Percentiles rank a stretch among this genome's conserved stretches.
These are phyloP conservation scores for Penicillium psychrofluorescens DNA, from an alignment of 495 filamentous ascomycete species.

Conservation along the genomic window DNA sequence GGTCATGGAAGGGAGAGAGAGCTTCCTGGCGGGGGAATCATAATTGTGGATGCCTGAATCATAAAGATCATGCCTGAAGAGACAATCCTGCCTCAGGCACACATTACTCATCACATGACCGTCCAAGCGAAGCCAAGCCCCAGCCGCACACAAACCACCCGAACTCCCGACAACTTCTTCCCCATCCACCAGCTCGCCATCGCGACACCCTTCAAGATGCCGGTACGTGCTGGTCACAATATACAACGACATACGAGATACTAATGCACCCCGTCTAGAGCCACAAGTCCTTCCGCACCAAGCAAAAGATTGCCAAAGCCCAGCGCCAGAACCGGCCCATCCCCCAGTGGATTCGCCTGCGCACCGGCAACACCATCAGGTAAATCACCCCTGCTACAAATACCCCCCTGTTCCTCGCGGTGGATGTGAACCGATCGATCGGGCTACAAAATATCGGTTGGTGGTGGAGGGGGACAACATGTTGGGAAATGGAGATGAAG, in stretches of 20 bases:
- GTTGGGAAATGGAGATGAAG: not conserved
- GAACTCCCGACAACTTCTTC: slow-evolving; percentile 31
- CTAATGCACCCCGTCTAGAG: slow-evolving; percentile 46
- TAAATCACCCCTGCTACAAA: slow-evolving; percentile 42
- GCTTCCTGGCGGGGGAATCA: too few relatives aligned
- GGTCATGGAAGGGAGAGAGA: too few relatives aligned
- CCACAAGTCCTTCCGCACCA: slow-evolving; percentile 98
- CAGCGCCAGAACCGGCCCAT: slow-evolving; percentile 99
- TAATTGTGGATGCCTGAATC: too few relatives aligned
- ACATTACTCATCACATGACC: slow-evolving; percentile 30
- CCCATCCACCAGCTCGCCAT: slow-evolving; percentile 38
- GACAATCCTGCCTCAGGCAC: slow-evolving; percentile 14
- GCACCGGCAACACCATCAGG: slow-evolving; percentile 98
- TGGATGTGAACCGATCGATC: too few relatives aligned
- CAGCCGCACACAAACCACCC: slow-evolving; percentile 38
- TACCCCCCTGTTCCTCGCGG: not conserved
- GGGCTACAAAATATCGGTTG: too few relatives aligned
- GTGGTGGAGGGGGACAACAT: not conserved
- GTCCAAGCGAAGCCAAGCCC: slow-evolving; percentile 41
- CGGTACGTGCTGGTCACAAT: slow-evolving; percentile 49
- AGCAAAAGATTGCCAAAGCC: slow-evolving; percentile 99
- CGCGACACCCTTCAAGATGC: slow-evolving; percentile 68
- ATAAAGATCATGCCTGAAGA: not conserved
- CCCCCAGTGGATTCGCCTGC: slow-evolving; percentile 98
- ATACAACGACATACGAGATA: not conserved